phyloP scores from a whole-genome alignment of 306 rosid species.

The Casuarina glauca region DNA sequence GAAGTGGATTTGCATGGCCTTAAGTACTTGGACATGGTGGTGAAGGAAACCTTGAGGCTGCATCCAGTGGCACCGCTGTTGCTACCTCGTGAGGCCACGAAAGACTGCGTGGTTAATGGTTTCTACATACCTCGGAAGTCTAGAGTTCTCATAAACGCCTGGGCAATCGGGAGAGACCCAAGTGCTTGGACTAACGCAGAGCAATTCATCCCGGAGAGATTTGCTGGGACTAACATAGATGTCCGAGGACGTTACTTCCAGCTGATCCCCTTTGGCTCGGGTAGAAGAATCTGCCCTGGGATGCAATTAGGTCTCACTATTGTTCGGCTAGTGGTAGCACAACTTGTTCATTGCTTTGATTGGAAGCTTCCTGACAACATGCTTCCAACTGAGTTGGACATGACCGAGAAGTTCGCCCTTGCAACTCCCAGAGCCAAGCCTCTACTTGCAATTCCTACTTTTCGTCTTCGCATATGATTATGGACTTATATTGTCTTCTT shows the following conservation, averaged over 20 bases:
- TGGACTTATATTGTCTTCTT: neutral
- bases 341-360: slow-evolving; percentile 39
- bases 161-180: slow-evolving; percentile 45
- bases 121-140: slow-evolving; percentile 34
- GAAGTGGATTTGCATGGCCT: slow-evolving; percentile 37
- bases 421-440: slow-evolving; percentile 31
- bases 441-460: slow-evolving; percentile 37
- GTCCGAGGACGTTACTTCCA: slow-evolving; percentile 31
- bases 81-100: slow-evolving; percentile 28
- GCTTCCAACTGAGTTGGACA: slow-evolving; percentile 31
- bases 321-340: slow-evolving; percentile 33
- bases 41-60: slow-evolving; percentile 44
- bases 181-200: slow-evolving; percentile 39
- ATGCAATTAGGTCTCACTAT: slow-evolving; percentile 38
- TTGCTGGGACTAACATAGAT: slow-evolving; percentile 18
- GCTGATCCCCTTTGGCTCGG: slow-evolving; percentile 49
- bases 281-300: slow-evolving; percentile 44
- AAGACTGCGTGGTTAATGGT: slow-evolving; percentile 37
- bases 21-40: slow-evolving; percentile 35
- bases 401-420: slow-evolving; percentile 41
- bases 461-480: slow-evolving; percentile 35
- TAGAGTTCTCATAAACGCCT: slow-evolving; percentile 31
- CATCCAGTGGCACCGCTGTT: slow-evolving; percentile 35
- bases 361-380: slow-evolving; percentile 36
- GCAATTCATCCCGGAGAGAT: slow-evolving; percentile 43